A percentile compares a stretch with the other conserved stretches of the same genome.
These are phyloP conservation scores for Bjerkandera adusta DNA, from an alignment of 1,284 basidiomycete genomes.

Conservation along the genomic window DNA sequence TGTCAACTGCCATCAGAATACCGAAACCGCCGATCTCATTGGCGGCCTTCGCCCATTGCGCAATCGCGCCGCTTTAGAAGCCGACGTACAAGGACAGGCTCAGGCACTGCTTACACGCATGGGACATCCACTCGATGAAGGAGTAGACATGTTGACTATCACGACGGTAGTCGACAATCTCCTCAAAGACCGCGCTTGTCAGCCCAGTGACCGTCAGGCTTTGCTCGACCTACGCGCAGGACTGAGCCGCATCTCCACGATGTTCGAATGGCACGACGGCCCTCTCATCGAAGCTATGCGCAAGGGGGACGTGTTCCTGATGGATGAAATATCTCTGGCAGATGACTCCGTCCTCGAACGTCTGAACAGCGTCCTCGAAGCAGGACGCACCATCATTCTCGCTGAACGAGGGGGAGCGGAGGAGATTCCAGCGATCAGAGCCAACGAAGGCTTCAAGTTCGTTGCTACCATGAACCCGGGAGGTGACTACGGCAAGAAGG, in stretches of 20 bases:
- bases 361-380: constrained; percentile 95
- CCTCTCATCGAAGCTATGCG: constrained; percentile 94
- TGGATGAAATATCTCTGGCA: constrained; percentile 97
- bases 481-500: constrained; percentile 99
- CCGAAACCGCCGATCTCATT: constrained; percentile 97
- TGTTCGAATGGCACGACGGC: constrained; percentile 98
- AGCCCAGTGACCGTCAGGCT: constrained; percentile 28
- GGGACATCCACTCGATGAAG: constrained; percentile 33
- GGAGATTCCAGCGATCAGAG: constrained; percentile 68
- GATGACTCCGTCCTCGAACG: constrained; percentile 98
- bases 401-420: constrained; percentile 89
- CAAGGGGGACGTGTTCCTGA: constrained; percentile 81
- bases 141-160: constrained; percentile 34
- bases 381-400: constrained; percentile 85
- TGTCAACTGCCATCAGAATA: constrained; percentile 98
- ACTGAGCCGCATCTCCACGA: constrained; percentile 55
- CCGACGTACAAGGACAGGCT: constrained; percentile 45
- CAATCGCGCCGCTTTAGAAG: constrained; percentile 58
- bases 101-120: constrained; percentile 37
- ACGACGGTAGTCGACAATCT: constrained; percentile 31
- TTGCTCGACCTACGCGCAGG: constrained; percentile 43
- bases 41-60: constrained; percentile 94
- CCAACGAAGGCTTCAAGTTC: constrained; percentile 77
- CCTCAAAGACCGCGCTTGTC: constrained; percentile 34
- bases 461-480: constrained; percentile 99